Conservation (phyloP, 495 filamentous ascomycete genomes). For the Hypoxylon subgilvum region DNA sequence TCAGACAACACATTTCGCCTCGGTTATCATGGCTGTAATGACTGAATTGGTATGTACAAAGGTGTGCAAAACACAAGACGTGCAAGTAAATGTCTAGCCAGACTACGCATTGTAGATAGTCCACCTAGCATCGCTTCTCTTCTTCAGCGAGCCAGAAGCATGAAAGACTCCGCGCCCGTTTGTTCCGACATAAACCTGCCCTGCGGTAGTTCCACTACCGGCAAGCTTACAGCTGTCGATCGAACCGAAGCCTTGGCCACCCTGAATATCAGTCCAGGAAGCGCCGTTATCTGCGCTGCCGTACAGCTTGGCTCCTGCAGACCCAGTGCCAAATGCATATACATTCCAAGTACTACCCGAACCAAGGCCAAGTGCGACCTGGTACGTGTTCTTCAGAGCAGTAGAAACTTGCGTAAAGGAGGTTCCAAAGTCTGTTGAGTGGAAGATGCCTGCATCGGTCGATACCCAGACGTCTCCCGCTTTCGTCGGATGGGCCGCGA, state of each 20-base stretch:
- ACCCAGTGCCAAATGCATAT: slow-evolving; percentile 58
- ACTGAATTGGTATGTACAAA: too few relatives aligned
- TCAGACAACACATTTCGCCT: too few relatives aligned
- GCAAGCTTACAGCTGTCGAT: slow-evolving; percentile 53
- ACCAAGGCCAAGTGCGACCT: slow-evolving; percentile 53
- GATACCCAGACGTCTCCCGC: slow-evolving; percentile 61
- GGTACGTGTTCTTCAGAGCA: slow-evolving; percentile 49
- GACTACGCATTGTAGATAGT: slow-evolving; percentile 11
- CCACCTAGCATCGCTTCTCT: slow-evolving; percentile 1
- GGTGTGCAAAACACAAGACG: too few relatives aligned
- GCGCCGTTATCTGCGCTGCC: slow-evolving; percentile 55
- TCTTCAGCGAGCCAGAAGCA: slow-evolving; percentile 40
- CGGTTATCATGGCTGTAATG: too few relatives aligned
- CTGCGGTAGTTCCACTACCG: slow-evolving; percentile 56
- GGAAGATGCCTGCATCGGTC: slow-evolving; percentile 60
- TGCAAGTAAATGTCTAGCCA: neutral
- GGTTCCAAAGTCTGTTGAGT: slow-evolving; percentile 55
- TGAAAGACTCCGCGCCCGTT: slow-evolving; percentile 65
- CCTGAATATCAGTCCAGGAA: slow-evolving; percentile 61
- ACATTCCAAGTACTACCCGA: slow-evolving; percentile 49
- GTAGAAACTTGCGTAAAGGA: slow-evolving; percentile 51
- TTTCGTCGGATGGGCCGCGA: slow-evolving; percentile 55
- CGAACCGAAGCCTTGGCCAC: slow-evolving; percentile 58
- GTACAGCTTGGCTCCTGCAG: slow-evolving; percentile 54
- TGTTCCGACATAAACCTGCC: slow-evolving; percentile 63